phyloP scores from a whole-genome alignment of 768 basidiomycete species.

The Glaciozyma martinii region DNA sequence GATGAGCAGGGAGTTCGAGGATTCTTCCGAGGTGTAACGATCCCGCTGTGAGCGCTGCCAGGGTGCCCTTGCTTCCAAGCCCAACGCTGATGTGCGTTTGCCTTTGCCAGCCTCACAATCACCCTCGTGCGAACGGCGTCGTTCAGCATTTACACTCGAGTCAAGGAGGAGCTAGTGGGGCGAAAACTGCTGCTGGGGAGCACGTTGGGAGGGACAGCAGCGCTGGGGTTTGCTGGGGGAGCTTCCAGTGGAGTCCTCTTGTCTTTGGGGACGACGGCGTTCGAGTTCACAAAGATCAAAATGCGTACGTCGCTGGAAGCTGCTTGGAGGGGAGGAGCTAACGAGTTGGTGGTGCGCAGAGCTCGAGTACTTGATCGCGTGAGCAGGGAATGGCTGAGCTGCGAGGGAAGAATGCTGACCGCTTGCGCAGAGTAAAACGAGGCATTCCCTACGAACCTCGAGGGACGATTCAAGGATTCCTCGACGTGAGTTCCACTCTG shows the following conservation, averaged over 20 bases:
- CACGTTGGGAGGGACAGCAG: constrained; percentile 2
- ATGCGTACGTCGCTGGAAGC: not conserved
- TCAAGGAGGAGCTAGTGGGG: constrained; percentile 62
- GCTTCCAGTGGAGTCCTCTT: constrained; percentile 29
- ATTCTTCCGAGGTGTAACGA: constrained; percentile 56
- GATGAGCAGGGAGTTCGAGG: constrained; percentile 50
- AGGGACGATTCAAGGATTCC: constrained; percentile 30
- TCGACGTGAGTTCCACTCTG: constrained; percentile 8
- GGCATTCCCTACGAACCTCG: constrained; percentile 31
- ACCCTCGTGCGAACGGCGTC: constrained; percentile 93
- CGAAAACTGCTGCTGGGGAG: constrained; percentile 47
- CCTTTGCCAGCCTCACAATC: constrained; percentile 90
- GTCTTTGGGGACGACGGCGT: constrained; percentile 25
- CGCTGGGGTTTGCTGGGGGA: constrained; percentile 28
- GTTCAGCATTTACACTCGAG: constrained; percentile 80
- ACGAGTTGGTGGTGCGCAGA: not conserved
- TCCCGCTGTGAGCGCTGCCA: constrained; percentile 15
- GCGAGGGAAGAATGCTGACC: not conserved
- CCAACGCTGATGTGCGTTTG: constrained; percentile 48
- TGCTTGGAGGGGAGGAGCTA: not conserved
- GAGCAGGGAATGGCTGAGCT: not conserved
- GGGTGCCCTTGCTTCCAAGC: not conserved
- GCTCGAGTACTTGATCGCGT: constrained; percentile 34
- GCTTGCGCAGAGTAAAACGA: constrained; percentile 18
- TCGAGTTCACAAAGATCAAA: constrained; percentile 23